Evolutionary conservation across 2,329 filamentous ascomycete species (phyloP).

Genomic region (Penicillium sp.): DNA sequence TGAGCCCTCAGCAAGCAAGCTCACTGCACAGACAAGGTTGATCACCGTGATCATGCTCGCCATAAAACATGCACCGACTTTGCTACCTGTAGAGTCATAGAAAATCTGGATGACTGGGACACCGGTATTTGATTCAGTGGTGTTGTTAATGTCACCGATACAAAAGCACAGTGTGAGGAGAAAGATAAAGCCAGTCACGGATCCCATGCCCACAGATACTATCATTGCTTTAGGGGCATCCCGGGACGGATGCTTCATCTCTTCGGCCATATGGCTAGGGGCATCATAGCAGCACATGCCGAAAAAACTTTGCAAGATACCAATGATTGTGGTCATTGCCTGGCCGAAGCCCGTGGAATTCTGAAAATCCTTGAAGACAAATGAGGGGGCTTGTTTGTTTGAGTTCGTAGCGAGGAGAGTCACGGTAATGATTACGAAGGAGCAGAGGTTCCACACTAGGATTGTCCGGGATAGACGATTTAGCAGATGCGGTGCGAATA

Average conservation of each 20-base stretch:
- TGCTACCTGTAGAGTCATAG: slow-evolving; percentile 53
- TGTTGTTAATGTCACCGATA: slow-evolving; percentile 55
- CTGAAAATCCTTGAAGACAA: slow-evolving; percentile 61
- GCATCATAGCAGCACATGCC: slow-evolving; percentile 58
- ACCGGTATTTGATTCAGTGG: slow-evolving; percentile 52
- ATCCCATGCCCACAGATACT: slow-evolving; percentile 50
- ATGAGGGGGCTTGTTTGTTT: slow-evolving; percentile 57
- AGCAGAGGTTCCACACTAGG: slow-evolving; percentile 58
- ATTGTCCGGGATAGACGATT: slow-evolving; percentile 57
- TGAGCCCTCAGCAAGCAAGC: slow-evolving; percentile 54
- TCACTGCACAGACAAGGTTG: slow-evolving; percentile 51
- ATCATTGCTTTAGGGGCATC: slow-evolving; percentile 53
- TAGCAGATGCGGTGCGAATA: slow-evolving; percentile 54
- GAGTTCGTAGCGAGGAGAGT: slow-evolving; percentile 58
- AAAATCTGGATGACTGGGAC: slow-evolving; percentile 61
- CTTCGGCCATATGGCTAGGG: slow-evolving; percentile 58
- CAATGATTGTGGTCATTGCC: slow-evolving; percentile 57
- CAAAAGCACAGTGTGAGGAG: slow-evolving; percentile 57
- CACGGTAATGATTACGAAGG: slow-evolving; percentile 58
- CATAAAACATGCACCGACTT: slow-evolving; percentile 52
- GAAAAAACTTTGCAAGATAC: slow-evolving; percentile 58
- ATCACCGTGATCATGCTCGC: slow-evolving; percentile 56
- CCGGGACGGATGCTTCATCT: slow-evolving; percentile 19
- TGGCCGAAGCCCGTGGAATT: slow-evolving; percentile 58
- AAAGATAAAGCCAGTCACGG: slow-evolving; percentile 55